Evolutionary conservation across 2,329 filamentous ascomycete species (phyloP).

Genomic region (Aspergillus sp.): DNA sequence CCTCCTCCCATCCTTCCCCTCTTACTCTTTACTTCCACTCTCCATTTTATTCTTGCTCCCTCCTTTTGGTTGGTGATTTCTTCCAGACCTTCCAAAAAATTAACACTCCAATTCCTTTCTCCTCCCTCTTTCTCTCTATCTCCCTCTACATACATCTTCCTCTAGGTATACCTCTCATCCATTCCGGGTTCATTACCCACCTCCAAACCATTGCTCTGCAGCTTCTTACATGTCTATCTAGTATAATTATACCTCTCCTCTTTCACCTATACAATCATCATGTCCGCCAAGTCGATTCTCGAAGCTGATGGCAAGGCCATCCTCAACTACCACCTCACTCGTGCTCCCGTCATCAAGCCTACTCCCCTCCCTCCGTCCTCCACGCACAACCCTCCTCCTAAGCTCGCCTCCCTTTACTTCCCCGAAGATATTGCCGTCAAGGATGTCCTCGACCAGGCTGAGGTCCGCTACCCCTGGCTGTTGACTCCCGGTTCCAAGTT

Average conservation of each 20-base stretch:
- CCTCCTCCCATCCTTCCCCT: slow-evolving; percentile 3
- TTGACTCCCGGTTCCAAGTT: slow-evolving; percentile 82
- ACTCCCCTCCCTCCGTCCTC: slow-evolving; percentile 81
- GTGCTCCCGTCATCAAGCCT: slow-evolving; percentile 95
- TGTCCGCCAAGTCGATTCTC: slow-evolving; percentile 96
- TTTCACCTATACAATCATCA: slow-evolving; percentile 45
- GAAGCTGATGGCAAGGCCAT: slow-evolving; percentile 99
- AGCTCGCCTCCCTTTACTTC: slow-evolving; percentile 91
- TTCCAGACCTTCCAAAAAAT: background rate
- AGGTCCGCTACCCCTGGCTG: slow-evolving; percentile 96
- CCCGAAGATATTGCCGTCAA: slow-evolving; percentile 81
- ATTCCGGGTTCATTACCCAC: slow-evolving; percentile 20
- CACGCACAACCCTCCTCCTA: slow-evolving; percentile 89
- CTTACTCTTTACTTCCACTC: background rate
- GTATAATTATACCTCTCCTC: slow-evolving; percentile 12
- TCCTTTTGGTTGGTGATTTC: slow-evolving; percentile 1
- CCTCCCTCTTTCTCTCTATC: slow-evolving; percentile 1
- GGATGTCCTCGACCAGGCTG: slow-evolving; percentile 88
- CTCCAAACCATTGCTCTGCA: slow-evolving; percentile 11
- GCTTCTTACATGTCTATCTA: slow-evolving; percentile 9
- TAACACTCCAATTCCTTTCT: slow-evolving; percentile 7
- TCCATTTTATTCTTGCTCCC: slow-evolving; percentile 12
- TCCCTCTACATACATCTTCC: slow-evolving; percentile 7
- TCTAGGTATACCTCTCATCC: background rate
- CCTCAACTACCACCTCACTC: slow-evolving; percentile 99